These are phyloP conservation scores for Achaetomiella virescens DNA, from an alignment of 495 filamentous ascomycete genomes.

Conservation along the genomic window DNA sequence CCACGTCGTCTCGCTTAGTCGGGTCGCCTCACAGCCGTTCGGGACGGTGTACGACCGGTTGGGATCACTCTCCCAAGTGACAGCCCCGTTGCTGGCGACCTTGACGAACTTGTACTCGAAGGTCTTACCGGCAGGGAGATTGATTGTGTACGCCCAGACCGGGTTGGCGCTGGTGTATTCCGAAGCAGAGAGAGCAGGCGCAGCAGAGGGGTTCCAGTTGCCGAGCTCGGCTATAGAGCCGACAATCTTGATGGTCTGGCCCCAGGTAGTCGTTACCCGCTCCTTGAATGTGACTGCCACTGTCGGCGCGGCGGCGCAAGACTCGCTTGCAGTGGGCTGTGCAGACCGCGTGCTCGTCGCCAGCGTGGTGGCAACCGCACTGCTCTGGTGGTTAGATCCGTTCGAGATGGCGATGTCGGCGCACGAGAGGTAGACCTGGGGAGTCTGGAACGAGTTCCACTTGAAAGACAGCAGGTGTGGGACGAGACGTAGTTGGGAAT, in stretches of 20 bases:
- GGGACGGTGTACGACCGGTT: slow-evolving; percentile 55
- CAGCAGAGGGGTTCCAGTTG: slow-evolving; percentile 47
- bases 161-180: slow-evolving; percentile 51
- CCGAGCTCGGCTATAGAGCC: slow-evolving; percentile 53
- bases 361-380: slow-evolving; percentile 44
- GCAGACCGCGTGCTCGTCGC: slow-evolving; percentile 29
- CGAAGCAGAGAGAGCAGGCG: slow-evolving; percentile 45
- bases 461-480: slow-evolving; percentile 50
- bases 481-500: slow-evolving; percentile 40
- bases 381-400: slow-evolving; percentile 33
- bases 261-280: slow-evolving; percentile 46
- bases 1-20: too few species aligned
- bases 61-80: slow-evolving; percentile 60
- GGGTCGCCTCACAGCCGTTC: neutral
- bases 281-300: slow-evolving; percentile 56
- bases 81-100: slow-evolving; percentile 45
- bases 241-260: slow-evolving; percentile 54
- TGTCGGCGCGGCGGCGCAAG: slow-evolving; percentile 39
- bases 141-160: slow-evolving; percentile 50
- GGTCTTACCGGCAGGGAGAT: slow-evolving; percentile 45
- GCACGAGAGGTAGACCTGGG: slow-evolving; percentile 50
- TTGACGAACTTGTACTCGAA: slow-evolving; percentile 69
- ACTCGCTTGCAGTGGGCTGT: slow-evolving; percentile 27
- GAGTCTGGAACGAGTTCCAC: slow-evolving; percentile 54
- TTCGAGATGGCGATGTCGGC: slow-evolving; percentile 47